Evolutionary conservation across 805 yeast species (phyloP).

Genomic region (Suhomyces tanzawaensis): DNA sequence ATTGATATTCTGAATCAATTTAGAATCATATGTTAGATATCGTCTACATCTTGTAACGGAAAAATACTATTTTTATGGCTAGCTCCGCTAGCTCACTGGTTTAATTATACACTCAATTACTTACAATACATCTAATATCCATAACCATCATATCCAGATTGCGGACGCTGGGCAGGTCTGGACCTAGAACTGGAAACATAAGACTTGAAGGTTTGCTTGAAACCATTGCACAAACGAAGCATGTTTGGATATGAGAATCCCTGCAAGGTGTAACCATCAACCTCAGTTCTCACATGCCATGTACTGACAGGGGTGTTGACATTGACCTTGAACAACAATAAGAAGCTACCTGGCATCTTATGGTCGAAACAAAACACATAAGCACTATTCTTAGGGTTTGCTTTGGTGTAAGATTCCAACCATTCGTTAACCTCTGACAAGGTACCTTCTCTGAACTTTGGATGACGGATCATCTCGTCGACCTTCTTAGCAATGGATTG

Average conservation of each 20-base stretch:
- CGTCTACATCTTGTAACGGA: too few species aligned
- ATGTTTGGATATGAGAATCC: constrained; percentile 87
- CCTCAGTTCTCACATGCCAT: constrained; percentile 90
- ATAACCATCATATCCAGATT: constrained; percentile 21
- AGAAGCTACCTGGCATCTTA: constrained; percentile 91
- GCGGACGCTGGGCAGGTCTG: constrained; percentile 17
- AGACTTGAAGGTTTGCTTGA: constrained; percentile 62
- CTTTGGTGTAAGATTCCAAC: constrained; percentile 85
- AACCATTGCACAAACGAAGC: constrained; percentile 87
- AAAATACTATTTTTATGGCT: too few species aligned
- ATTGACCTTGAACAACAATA: constrained; percentile 79
- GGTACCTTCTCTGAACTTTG: constrained; percentile 83
- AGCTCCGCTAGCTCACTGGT: too few species aligned
- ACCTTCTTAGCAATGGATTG: constrained; percentile 80
- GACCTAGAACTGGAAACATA: constrained; percentile 22
- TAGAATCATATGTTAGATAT: too few species aligned
- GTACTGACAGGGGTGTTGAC: constrained; percentile 65
- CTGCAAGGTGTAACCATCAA: constrained; percentile 78
- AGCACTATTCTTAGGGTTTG: constrained; percentile 85
- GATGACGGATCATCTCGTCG: constrained; percentile 79
- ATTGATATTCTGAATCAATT: too few species aligned
- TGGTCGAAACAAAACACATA: constrained; percentile 90
- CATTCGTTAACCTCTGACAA: constrained; percentile 78
- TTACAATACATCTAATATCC: constrained; percentile 16
- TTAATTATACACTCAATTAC: neutral